Evolutionary conservation across 2,329 filamentous ascomycete genomes (phyloP).

Genomic region (Ophiostoma piceae): DNA sequence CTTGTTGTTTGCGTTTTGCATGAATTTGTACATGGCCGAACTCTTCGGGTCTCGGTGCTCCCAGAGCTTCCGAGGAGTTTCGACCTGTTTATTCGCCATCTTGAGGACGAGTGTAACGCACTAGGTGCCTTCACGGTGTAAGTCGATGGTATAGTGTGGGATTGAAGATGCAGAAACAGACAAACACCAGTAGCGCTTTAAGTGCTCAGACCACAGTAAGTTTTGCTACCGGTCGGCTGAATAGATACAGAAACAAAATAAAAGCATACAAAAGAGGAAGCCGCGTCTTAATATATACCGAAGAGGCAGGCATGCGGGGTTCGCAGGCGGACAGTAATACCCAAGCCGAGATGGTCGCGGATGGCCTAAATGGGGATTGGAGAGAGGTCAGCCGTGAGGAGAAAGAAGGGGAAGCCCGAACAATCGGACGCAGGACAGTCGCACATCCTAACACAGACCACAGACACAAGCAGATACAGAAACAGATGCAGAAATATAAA

Average conservation of each 20-base stretch:
- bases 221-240: too few species aligned
- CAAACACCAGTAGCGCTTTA: neutral
- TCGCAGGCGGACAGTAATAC: neutral
- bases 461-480: neutral
- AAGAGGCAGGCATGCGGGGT: neutral
- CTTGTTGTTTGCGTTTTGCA: slow-evolving; percentile 58
- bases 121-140: neutral
- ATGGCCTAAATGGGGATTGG: neutral
- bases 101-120: neutral
- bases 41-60: slow-evolving; percentile 57
- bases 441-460: neutral
- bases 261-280: neutral
- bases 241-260: too few species aligned
- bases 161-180: neutral
- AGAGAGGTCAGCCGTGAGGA: neutral
- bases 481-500: neutral
- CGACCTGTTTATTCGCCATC: neutral
- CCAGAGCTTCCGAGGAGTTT: slow-evolving; percentile 58
- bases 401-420: neutral
- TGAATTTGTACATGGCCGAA: slow-evolving; percentile 63
- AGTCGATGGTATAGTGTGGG: neutral
- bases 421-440: neutral
- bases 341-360: neutral
- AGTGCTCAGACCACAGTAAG: too few species aligned
- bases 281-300: neutral